A percentile compares a stretch with the other conserved stretches of the same genome.
phyloP scores from a whole-genome alignment of 2,329 filamentous ascomycete species.

The Talaromyces sp. region DNA sequence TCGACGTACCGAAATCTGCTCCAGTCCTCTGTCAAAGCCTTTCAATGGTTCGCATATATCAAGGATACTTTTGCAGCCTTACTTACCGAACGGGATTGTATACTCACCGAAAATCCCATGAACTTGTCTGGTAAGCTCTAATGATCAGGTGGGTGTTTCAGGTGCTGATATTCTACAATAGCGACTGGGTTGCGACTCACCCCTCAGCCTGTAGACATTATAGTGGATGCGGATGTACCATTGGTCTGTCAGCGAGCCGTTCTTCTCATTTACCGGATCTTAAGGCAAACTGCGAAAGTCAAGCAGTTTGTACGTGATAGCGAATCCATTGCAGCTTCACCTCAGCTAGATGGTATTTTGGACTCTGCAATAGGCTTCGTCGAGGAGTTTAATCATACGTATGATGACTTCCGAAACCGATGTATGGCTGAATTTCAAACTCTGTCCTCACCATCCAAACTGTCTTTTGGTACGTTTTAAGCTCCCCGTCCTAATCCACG shows the following conservation, averaged over 20 bases:
- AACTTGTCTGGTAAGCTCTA: not conserved
- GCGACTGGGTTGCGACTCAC: not conserved
- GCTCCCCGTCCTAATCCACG: not conserved
- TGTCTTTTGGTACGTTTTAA: not conserved
- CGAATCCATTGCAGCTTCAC: not conserved
- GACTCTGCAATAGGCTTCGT: not conserved
- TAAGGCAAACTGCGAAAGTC: not conserved
- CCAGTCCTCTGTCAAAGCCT: not conserved
- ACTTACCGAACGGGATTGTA: not conserved
- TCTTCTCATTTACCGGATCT: not conserved
- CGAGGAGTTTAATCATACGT: not conserved
- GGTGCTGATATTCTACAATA: not conserved
- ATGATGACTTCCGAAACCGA: not conserved
- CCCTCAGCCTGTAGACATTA: not conserved
- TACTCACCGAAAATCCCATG: not conserved
- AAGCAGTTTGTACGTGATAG: not conserved
- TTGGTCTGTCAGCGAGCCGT: conserved; percentile 4
- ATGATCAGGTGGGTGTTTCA: not conserved
- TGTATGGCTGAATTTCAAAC: not conserved
- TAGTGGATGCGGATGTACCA: not conserved
- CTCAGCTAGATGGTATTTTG: not conserved
- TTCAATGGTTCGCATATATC: conserved; percentile 11
- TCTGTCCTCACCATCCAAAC: not conserved
- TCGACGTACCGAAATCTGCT: not conserved
- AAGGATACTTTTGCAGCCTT: conserved; percentile 7